These are phyloP conservation scores for Kwoniella sp. DNA, from an alignment of 768 basidiomycete genomes.

Conservation along the genomic window DNA sequence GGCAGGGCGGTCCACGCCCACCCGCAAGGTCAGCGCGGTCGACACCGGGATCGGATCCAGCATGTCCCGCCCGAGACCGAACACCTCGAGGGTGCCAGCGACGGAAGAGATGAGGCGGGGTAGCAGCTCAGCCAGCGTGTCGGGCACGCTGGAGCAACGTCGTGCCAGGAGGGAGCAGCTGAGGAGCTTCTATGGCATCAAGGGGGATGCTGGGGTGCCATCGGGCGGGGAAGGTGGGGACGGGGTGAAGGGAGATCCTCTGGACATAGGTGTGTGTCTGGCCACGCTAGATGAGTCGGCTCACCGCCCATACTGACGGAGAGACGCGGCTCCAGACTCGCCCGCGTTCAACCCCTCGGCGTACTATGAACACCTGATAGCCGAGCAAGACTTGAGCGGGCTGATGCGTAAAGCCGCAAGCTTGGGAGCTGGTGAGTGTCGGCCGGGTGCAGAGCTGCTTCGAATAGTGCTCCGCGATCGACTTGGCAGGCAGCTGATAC, in stretches of 20 bases:
- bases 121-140: not conserved
- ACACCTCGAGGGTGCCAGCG: not conserved
- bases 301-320: not conserved
- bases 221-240: not conserved
- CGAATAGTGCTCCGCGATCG: not conserved
- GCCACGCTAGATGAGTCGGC: not conserved
- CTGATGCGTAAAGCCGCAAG: constrained; percentile 35
- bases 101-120: constrained; percentile 6
- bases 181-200: constrained; percentile 40
- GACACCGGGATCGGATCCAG: too few relatives aligned
- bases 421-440: constrained; percentile 33
- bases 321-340: constrained; percentile 28
- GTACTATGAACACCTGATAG: constrained; percentile 44
- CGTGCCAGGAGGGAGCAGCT: constrained; percentile 37
- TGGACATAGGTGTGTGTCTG: constrained; percentile 23
- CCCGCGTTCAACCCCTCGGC: constrained; percentile 31
- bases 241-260: constrained; percentile 20
- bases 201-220: constrained; percentile 18
- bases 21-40: constrained; percentile 2
- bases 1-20: too few relatives aligned
- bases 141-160: constrained; percentile 19
- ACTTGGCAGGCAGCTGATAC: not conserved
- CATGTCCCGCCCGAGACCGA: too few relatives aligned
- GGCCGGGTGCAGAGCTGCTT: not conserved
- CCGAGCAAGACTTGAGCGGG: constrained; percentile 30